These are phyloP conservation scores for Exidia glandulosa DNA, from an alignment of 768 basidiomycete species.

Conservation along the genomic window DNA sequence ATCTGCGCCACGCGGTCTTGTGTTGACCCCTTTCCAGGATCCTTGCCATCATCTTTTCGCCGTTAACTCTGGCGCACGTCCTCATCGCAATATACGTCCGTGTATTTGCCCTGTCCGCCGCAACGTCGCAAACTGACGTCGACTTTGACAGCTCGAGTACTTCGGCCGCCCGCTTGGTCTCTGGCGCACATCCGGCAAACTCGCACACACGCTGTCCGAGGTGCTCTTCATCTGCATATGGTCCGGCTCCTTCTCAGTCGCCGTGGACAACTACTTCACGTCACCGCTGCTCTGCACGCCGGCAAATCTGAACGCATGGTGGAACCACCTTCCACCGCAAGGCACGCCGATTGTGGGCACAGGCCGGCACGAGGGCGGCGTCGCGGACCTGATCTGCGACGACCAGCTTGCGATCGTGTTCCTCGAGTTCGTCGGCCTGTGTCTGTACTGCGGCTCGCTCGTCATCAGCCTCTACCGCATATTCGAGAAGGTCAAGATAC, in stretches of 20 bases:
- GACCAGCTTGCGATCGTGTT: conserved; percentile 67
- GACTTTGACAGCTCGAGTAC: conserved; percentile 62
- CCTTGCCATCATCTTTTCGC: conserved; percentile 77
- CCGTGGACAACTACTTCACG: conserved; percentile 88
- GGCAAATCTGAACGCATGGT: conserved; percentile 54
- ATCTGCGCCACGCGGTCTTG: conserved; percentile 1
- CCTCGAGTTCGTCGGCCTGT: conserved; percentile 63
- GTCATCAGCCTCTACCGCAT: conserved; percentile 78
- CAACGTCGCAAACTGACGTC: conserved; percentile 7
- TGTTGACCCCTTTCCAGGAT: conserved; percentile 32
- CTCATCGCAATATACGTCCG: conserved; percentile 77
- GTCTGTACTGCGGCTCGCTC: conserved; percentile 76
- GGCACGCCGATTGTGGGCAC: conserved; percentile 28
- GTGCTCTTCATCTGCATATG: conserved; percentile 89
- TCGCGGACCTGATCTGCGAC: conserved; percentile 55
- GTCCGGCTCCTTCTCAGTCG: conserved; percentile 80
- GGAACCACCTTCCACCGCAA: conserved; percentile 48
- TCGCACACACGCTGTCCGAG: conserved; percentile 78
- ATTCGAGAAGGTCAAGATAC: conserved; percentile 82
- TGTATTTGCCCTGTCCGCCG: conserved; percentile 7
- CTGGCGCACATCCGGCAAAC: conserved; percentile 80
- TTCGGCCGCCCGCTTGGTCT: conserved; percentile 86
- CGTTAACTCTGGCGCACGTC: conserved; percentile 74
- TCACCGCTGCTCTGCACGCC: conserved; percentile 70
- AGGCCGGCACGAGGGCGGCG: conserved; percentile 30